Base-by-base conservation (phyloP, 1,284 basidiomycete species). In the Volvariella volvacea region DNA sequence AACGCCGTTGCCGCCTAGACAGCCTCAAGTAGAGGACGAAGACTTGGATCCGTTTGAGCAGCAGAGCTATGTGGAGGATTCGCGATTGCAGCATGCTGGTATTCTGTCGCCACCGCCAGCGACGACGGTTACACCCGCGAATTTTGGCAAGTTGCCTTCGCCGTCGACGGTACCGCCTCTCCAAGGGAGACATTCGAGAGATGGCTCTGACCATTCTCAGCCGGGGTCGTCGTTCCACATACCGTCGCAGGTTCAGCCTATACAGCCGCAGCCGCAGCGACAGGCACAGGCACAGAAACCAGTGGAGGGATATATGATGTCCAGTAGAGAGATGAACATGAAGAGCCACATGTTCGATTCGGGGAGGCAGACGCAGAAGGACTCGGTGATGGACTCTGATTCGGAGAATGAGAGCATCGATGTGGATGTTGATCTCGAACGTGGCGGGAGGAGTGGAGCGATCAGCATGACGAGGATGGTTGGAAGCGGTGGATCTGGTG, bases 261-360 rank as follows among this genome's bases (percentile, higher is more conserved):
- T 31, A 9, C 41, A n/a, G 30, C 39, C 6, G 14, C 34, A 46
- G 30, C 34, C 38, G 16, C 20, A 19, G 12, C 28, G n/a, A 16
- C 42, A 39, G 43, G 20, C 19, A 34, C 43, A 36, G 28, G 53
- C 47, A n/a, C 50, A 51, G 42, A 42, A 39, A 22, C 49, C 48
- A 55, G 31, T 30, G 32, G 22, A 52, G 12, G 50, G 58, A 43
- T 49, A 54, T 47, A 58, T 60, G 63, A 51, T 60, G 56, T 60
- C 55, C 25, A 65, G 63, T 48, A 61, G 67, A 51, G 63, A 63
- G 57, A 46, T 65, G 52, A 65, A 61, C 57, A 69, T 53, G 73
- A 74, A 57, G 59, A 68, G 53, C 56, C 55, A 58, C 38, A 50
- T 62, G 52, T 52, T 53, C 52, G 53, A 61, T 53, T 46, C 44